Percentiles rank a stretch among this genome's conserved stretches.
These are phyloP conservation scores for Pisolithus microcarpus DNA, from an alignment of 768 basidiomycete genomes.

Conservation along the genomic window DNA sequence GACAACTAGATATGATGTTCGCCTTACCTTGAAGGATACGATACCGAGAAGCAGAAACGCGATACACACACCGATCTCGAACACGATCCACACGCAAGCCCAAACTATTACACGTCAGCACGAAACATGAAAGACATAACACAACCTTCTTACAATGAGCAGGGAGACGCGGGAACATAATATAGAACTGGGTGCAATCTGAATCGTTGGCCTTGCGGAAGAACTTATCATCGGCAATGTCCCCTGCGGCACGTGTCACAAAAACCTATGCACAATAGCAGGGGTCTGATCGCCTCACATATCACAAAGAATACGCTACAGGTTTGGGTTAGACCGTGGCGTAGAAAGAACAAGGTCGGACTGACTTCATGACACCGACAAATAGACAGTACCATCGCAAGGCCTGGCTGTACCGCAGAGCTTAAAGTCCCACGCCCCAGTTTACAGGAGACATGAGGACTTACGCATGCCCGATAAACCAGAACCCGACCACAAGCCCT, in stretches of 20 bases:
- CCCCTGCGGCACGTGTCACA: conserved; percentile 48
- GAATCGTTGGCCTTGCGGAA: conserved; percentile 93
- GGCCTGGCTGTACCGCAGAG: conserved; percentile 46
- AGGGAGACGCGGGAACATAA: conserved; percentile 63
- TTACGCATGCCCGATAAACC: conserved; percentile 91
- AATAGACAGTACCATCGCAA: conserved; percentile 81
- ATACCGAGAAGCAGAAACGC: conserved; percentile 80
- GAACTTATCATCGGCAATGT: conserved; percentile 89
- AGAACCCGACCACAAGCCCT: conserved; percentile 82
- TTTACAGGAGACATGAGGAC: conserved; percentile 21
- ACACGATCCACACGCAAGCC: conserved; percentile 81
- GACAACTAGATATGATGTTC: neutral
- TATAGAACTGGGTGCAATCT: conserved; percentile 82
- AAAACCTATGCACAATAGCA: neutral
- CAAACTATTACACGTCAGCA: conserved; percentile 48
- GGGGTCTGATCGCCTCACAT: conserved; percentile 43
- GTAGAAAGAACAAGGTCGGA: conserved; percentile 8
- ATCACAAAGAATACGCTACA: conserved; percentile 76
- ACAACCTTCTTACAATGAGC: conserved; percentile 52
- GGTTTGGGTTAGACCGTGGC: conserved; percentile 7
- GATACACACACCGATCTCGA: conserved; percentile 65
- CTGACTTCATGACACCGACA: conserved; percentile 80
- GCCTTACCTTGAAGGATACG: conserved; percentile 67
- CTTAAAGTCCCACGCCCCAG: conserved; percentile 1
- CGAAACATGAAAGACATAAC: neutral